These are phyloP conservation scores for Pseudogymnoascus sp. DNA, from an alignment of 2,329 filamentous ascomycete species.

Conservation along the genomic window DNA sequence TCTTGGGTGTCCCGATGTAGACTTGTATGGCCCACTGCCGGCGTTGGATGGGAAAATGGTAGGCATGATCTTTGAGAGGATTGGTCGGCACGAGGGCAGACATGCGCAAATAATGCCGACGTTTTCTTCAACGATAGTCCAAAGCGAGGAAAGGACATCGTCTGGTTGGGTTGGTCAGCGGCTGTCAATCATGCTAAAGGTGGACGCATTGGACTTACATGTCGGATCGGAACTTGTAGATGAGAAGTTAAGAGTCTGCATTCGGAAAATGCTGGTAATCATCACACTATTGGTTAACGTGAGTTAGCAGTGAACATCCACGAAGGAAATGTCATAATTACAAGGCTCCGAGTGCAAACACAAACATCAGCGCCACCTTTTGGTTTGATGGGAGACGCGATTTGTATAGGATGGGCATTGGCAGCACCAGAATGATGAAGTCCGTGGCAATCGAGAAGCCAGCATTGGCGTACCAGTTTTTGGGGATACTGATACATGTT, in stretches of 20 bases:
- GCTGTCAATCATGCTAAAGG: not conserved
- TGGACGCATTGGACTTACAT: constrained; percentile 11
- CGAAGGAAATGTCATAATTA: constrained; percentile 15
- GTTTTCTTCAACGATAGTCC: constrained; percentile 33
- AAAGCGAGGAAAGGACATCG: constrained; percentile 29
- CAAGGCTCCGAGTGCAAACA: constrained; percentile 33
- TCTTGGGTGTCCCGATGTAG: not conserved
- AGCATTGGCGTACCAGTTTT: constrained; percentile 44
- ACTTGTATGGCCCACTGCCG: not conserved
- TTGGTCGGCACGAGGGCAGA: constrained; percentile 32
- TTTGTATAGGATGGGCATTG: constrained; percentile 28
- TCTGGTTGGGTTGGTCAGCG: constrained; percentile 10
- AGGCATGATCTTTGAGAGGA: constrained; percentile 23
- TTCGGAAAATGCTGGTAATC: constrained; percentile 27
- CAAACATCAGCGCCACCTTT: constrained; percentile 41
- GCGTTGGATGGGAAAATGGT: constrained; percentile 16
- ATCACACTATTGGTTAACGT: constrained; percentile 21
- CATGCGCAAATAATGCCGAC: constrained; percentile 33
- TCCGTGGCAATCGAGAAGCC: constrained; percentile 31
- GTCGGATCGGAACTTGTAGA: constrained; percentile 18
- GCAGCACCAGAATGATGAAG: constrained; percentile 29
- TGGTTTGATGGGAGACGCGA: constrained; percentile 28
- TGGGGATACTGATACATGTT: constrained; percentile 39
- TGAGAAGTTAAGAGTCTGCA: constrained; percentile 27
- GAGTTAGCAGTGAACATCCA: not conserved